Percentiles rank a stretch among this genome's conserved stretches.
Conservation (phyloP, 257 asterid genomes). For the Buddleja alternifolia region DNA sequence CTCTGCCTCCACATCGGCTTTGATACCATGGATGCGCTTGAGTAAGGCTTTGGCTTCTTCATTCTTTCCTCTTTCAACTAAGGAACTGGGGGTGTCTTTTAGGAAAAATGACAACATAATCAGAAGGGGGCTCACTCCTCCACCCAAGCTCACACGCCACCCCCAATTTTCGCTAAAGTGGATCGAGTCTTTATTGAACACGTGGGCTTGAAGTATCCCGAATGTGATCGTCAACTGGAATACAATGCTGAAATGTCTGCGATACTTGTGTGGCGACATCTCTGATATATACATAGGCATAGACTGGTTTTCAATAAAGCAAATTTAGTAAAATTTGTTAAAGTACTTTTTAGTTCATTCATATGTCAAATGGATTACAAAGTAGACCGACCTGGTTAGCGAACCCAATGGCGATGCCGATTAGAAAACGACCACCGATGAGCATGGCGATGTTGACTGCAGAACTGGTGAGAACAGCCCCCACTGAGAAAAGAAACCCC, state of each 20-base stretch:
- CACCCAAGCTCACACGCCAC: constrained; percentile 52
- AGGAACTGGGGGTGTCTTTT: constrained; percentile 48
- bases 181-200: not conserved
- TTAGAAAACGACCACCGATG: not conserved
- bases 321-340: too few relatives aligned
- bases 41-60: constrained; percentile 39
- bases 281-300: constrained; percentile 15
- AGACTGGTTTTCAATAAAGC: too few relatives aligned
- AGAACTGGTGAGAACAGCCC: not conserved
- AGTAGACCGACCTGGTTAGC: constrained; percentile 7
- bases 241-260: not conserved
- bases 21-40: constrained; percentile 35
- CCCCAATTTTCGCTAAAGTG: constrained; percentile 34
- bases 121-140: constrained; percentile 49
- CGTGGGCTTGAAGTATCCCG: not conserved
- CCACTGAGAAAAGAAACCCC: constrained; percentile 14
- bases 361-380: too few relatives aligned
- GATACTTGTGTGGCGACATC: constrained; percentile 9
- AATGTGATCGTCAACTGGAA: not conserved
- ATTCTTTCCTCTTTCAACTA: constrained; percentile 43
- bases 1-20: constrained; percentile 44
- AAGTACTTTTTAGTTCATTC: too few relatives aligned
- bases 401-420: not conserved
- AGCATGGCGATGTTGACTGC: not conserved
- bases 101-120: constrained; percentile 43